These are phyloP conservation scores for Mortierella sp. DNA, from an alignment of 371 early-diverging fungal genomes.

Conservation along the genomic window DNA sequence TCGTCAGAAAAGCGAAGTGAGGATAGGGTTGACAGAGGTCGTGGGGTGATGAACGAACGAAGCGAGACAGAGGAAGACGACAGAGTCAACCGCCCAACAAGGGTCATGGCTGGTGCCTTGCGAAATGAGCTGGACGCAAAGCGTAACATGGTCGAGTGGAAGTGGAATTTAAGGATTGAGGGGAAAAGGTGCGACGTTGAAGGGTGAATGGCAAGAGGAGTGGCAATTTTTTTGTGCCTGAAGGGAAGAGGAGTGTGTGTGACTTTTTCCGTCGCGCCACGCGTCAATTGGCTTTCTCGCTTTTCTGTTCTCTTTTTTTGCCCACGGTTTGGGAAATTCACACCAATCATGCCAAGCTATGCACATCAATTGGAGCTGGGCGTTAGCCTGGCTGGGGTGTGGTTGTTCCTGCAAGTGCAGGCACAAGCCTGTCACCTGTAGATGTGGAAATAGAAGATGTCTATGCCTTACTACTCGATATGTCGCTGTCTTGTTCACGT, in stretches of 20 bases:
- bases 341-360: no score
- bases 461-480: no score
- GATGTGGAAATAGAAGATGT: neutral
- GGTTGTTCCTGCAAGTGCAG: neutral
- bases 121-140: constrained; percentile 8
- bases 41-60: constrained; percentile 4
- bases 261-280: neutral
- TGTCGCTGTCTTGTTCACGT: no score
- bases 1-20: constrained; percentile 43
- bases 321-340: neutral
- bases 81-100: neutral
- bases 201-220: neutral
- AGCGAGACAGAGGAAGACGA: neutral
- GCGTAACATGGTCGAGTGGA: constrained; percentile 17
- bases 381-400: neutral
- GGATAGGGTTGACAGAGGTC: constrained; percentile 16
- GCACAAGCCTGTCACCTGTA: neutral
- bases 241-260: neutral
- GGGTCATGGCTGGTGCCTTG: neutral
- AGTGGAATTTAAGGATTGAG: neutral
- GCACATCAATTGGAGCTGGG: neutral
- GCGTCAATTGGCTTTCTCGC: neutral
- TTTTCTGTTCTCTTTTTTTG: no score
- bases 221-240: neutral
- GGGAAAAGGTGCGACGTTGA: neutral